phyloP scores from a whole-genome alignment of 495 filamentous ascomycete species.

The Neurospora hispaniola region DNA sequence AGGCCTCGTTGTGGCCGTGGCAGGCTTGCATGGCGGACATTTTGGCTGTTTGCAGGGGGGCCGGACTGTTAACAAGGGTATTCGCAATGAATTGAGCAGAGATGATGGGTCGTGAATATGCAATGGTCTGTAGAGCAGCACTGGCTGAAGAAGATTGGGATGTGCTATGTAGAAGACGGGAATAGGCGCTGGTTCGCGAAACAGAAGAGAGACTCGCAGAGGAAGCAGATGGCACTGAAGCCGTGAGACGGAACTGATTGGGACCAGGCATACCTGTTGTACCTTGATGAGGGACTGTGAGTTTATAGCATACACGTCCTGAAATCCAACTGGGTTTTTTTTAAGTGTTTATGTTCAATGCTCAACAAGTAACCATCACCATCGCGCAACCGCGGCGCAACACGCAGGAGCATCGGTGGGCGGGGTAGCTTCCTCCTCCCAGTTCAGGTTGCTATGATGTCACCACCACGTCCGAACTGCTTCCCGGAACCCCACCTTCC shows the following conservation, averaged over 20 bases:
- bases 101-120: not conserved
- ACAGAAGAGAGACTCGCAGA: not conserved
- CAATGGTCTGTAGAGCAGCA: not conserved
- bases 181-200: conserved; percentile 1
- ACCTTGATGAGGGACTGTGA: not conserved
- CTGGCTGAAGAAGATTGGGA: not conserved
- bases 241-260: conserved; percentile 11
- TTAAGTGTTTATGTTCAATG: not conserved
- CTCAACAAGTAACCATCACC: not conserved
- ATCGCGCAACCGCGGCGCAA: not conserved
- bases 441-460: conserved; percentile 10
- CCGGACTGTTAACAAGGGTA: not conserved
- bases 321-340: not conserved
- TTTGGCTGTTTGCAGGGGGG: conserved; percentile 17
- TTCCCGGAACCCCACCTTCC: not conserved
- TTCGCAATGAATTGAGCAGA: not conserved
- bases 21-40: conserved; percentile 42
- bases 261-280: conserved; percentile 11
- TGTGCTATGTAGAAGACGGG: conserved; percentile 6
- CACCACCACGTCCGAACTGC: conserved; percentile 1
- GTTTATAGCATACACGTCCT: not conserved
- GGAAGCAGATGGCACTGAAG: not conserved
- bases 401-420: not conserved
- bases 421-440: conserved; percentile 14
- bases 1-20: conserved; percentile 48